Evolutionary conservation across 768 basidiomycete genomes (phyloP), one percentile per base, ranked within the genome.

Genomic region (Naganishia antarctica): DNA sequence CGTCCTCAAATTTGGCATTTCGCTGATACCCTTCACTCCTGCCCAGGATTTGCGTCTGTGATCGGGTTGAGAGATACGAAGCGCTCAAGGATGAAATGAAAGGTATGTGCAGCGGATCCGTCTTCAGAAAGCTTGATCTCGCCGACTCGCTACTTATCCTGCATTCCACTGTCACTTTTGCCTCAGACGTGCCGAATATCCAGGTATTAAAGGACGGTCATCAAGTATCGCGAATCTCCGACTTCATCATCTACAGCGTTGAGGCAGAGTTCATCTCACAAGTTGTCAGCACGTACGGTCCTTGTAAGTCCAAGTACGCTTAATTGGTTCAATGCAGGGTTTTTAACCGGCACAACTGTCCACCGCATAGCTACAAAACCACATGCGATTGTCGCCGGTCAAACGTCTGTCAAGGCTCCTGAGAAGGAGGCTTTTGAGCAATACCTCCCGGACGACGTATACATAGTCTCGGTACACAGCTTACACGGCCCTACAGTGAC

Each of bases 401-500:
- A 99, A 76, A 99, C 94, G 0, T 93, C 90, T 0, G 93, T 97
- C 46, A 99, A 99, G 75, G 89, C 91, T 0, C 96, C 96, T 0
- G 96, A 99, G 75, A 86, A 83, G 68, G 83, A 77, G 1, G 93
- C 96, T 0, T 98, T 96, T 71, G 96, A 99, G 69, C 83, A 84
- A 34, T 81, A 89, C 71, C 85, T 98, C 1, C 96, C 96, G 0
- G 69, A 78, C 1, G 96, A 99, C 71, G 86, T 89, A 13, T 83
- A 87, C 70, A 92, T 99, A 70, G 84, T 97, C 48, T 96, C 92
- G 0, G 84, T 91, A 62, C 96, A 99, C 79, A 96, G 92, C 21
- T 78, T 99, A 23, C 96, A 99, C 74, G 94, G 93, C 0, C 94
- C 96, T 0, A 85, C 84, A 23, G 91, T 99, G 9, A 87, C 86